phyloP scores from a whole-genome alignment of 805 yeast species.

The Nakazawaea pomicola region DNA sequence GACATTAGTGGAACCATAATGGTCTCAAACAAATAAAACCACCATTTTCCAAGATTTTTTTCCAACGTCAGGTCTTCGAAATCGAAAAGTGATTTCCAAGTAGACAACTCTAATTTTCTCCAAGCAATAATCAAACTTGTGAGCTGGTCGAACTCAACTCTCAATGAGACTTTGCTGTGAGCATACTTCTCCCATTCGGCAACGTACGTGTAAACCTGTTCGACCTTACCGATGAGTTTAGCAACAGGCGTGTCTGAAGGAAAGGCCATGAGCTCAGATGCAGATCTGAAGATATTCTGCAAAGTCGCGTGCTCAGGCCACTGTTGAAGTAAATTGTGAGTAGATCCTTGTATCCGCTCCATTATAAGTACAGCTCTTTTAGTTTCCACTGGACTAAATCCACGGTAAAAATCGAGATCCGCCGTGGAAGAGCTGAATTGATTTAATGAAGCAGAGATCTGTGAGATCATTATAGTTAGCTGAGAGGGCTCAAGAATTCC shows the following conservation, averaged over 20 bases:
- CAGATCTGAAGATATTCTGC: slow-evolving; percentile 56
- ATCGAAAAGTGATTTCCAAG: slow-evolving; percentile 76
- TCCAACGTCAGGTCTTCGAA: slow-evolving; percentile 52
- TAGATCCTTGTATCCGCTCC: slow-evolving; percentile 38
- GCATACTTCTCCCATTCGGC: slow-evolving; percentile 96
- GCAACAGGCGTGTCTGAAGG: slow-evolving; percentile 72
- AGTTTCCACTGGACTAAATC: slow-evolving; percentile 55
- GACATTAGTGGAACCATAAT: slow-evolving; percentile 48
- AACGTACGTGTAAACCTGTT: slow-evolving; percentile 76
- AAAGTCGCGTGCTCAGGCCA: slow-evolving; percentile 98
- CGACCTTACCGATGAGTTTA: slow-evolving; percentile 72
- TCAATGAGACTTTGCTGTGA: slow-evolving; percentile 65
- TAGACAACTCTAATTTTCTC: slow-evolving; percentile 81
- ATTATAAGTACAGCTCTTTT: slow-evolving; percentile 50
- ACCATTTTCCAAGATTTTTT: slow-evolving; percentile 68
- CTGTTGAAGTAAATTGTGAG: slow-evolving; percentile 43
- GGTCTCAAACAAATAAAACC: slow-evolving; percentile 86
- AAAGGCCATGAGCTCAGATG: slow-evolving; percentile 59
- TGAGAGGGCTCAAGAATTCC: slow-evolving; percentile 23
- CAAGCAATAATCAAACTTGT: slow-evolving; percentile 76
- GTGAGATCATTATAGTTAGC: slow-evolving; percentile 30
- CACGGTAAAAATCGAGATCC: slow-evolving; percentile 60
- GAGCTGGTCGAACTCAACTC: slow-evolving; percentile 46
- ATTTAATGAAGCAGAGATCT: slow-evolving; percentile 28
- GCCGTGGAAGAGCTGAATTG: slow-evolving; percentile 19